Conservation (phyloP, 495 filamentous ascomycete genomes). For the Aspergillus leporis region DNA sequence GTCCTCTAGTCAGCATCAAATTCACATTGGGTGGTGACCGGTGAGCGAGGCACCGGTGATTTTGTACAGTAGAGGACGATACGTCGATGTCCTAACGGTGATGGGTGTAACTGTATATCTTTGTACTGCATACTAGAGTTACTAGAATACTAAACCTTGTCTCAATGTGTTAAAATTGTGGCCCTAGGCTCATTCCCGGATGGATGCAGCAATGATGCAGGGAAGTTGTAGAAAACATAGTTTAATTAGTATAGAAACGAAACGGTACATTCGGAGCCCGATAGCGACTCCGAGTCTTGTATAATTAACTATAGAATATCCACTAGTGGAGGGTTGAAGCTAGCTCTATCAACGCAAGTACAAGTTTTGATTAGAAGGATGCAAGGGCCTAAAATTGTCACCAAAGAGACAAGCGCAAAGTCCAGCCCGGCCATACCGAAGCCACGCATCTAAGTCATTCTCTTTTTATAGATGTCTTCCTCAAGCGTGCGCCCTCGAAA, state of each 20-base stretch:
- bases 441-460: conserved; percentile 10
- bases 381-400: background rate
- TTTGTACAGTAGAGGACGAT: background rate
- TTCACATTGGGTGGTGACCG: background rate
- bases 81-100: background rate
- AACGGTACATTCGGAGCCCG: background rate
- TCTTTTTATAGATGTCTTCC: conserved; percentile 27
- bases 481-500: conserved; percentile 60
- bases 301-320: background rate
- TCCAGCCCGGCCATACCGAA: background rate
- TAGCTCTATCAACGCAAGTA: background rate
- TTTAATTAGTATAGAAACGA: background rate
- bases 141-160: background rate
- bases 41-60: background rate
- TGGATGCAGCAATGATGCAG: background rate
- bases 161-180: background rate
- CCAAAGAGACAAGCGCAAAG: background rate
- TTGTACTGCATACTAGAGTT: background rate
- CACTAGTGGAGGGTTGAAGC: background rate
- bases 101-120: background rate
- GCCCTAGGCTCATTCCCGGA: background rate
- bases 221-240: no score
- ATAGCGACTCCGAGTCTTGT: background rate
- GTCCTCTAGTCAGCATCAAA: conserved; percentile 61
- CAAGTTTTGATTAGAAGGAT: background rate